Evolutionary conservation across 2,329 filamentous ascomycete species (phyloP).

Genomic region (Chrysoporthe cubensis): DNA sequence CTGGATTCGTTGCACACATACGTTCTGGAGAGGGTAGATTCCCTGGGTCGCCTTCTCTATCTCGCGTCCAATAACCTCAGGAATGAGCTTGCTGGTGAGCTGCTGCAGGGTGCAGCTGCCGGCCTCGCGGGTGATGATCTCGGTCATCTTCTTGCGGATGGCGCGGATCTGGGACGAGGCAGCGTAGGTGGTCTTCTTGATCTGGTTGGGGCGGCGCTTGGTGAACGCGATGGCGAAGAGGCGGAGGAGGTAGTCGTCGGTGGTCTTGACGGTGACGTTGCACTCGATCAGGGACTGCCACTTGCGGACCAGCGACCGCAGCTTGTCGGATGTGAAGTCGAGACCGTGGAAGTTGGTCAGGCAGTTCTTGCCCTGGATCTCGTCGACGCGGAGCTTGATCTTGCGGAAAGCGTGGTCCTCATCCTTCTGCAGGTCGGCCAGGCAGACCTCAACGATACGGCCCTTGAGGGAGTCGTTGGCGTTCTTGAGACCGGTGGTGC

Average conservation of each 20-base stretch:
- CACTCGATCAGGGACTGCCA: conserved; percentile 99
- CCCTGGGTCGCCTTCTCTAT: conserved; percentile 99
- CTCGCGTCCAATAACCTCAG: conserved; percentile 98
- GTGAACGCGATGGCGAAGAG: conserved; percentile 99
- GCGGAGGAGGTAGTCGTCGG: conserved; percentile 98
- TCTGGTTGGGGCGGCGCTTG: conserved; percentile 98
- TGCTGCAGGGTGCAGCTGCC: conserved; percentile 92
- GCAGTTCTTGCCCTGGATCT: conserved; percentile 99
- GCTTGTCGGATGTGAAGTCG: conserved; percentile 99
- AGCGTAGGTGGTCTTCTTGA: conserved; percentile 99
- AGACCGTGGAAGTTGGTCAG: conserved; percentile 99
- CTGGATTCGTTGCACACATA: conserved; percentile 49
- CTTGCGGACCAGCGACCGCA: conserved; percentile 98
- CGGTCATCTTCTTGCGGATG: conserved; percentile 99
- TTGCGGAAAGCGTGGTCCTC: conserved; percentile 99
- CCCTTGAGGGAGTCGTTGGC: conserved; percentile 99
- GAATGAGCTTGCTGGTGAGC: conserved; percentile 98
- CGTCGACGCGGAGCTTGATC: conserved; percentile 97
- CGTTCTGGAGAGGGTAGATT: conserved; percentile 99
- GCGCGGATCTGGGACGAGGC: conserved; percentile 94
- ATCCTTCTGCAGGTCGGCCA: conserved; percentile 99
- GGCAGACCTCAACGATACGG: conserved; percentile 97
- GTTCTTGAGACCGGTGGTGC: conserved; percentile 99
- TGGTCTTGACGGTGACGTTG: conserved; percentile 99
- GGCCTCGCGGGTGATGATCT: conserved; percentile 98